Conservation (phyloP, 495 filamentous ascomycete species). For the Aspergillus panamensis region DNA sequence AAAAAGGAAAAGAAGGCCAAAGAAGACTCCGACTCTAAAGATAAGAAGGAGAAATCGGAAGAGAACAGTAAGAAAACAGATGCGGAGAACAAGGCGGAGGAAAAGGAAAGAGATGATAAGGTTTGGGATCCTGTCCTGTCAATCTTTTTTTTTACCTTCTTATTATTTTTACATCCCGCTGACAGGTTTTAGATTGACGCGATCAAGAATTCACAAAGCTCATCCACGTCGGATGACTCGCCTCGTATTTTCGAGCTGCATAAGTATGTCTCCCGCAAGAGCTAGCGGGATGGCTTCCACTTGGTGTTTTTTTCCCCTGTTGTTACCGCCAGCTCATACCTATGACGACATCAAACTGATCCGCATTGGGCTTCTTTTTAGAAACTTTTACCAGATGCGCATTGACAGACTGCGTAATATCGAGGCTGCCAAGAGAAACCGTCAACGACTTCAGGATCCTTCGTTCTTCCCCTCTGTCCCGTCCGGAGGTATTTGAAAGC, state of each 20-base stretch:
- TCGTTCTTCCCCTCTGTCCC: conserved; percentile 82
- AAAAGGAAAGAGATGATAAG: conserved; percentile 58
- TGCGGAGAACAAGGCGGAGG: conserved; percentile 35
- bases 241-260: conserved; percentile 84
- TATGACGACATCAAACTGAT: conserved; percentile 4
- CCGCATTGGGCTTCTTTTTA: conserved; percentile 28
- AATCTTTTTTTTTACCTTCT: background rate
- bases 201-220: conserved; percentile 32
- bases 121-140: conserved; percentile 22
- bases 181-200: conserved; percentile 33
- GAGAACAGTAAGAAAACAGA: conserved; percentile 39
- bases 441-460: conserved; percentile 75
- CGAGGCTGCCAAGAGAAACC: conserved; percentile 77
- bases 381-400: conserved; percentile 83
- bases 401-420: conserved; percentile 72
- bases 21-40: conserved; percentile 39
- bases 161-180: background rate
- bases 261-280: conserved; percentile 52
- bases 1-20: conserved; percentile 46
- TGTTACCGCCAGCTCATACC: background rate
- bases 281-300: background rate
- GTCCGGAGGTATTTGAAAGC: conserved; percentile 52
- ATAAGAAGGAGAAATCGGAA: conserved; percentile 38
- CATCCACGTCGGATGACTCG: conserved; percentile 38
- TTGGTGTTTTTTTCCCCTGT: background rate